Percentiles rank a stretch among this genome's conserved stretches.
These are phyloP conservation scores for Solanum infundibuliforme DNA, from an alignment of 257 asterid genomes.

Conservation along the genomic window DNA sequence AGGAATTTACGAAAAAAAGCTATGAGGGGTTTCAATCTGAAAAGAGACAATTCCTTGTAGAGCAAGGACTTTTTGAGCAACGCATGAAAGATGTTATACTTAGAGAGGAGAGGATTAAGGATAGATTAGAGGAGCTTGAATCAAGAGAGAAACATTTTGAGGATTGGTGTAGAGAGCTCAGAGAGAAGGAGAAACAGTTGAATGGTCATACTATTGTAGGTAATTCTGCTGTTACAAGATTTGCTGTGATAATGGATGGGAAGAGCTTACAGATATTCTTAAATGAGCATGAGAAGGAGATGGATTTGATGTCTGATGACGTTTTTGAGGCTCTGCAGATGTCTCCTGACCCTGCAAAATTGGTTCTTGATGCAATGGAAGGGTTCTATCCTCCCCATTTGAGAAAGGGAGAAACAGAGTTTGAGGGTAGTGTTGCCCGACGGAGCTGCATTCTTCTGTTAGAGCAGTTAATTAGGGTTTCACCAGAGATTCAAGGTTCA, in stretches of 20 bases:
- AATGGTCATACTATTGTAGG: background rate
- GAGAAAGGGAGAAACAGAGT: slow-evolving; percentile 11
- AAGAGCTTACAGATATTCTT: slow-evolving; percentile 30
- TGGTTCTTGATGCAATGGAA: slow-evolving; percentile 46
- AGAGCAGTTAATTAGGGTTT: slow-evolving; percentile 26
- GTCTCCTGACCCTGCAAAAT: slow-evolving; percentile 42
- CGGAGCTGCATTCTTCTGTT: slow-evolving; percentile 30
- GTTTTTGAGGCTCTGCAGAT: slow-evolving; percentile 28
- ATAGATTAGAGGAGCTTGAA: slow-evolving; percentile 13
- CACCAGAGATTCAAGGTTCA: slow-evolving; percentile 9
- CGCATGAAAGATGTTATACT: slow-evolving; percentile 12
- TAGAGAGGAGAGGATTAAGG: slow-evolving; percentile 16
- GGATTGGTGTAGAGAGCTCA: slow-evolving; percentile 7
- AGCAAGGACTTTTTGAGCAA: slow-evolving; percentile 22
- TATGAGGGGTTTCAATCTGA: slow-evolving; percentile 16
- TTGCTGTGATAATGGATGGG: slow-evolving; percentile 34
- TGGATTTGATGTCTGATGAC: slow-evolving; percentile 24
- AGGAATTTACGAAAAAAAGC: slow-evolving; percentile 7
- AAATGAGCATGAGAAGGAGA: slow-evolving; percentile 28
- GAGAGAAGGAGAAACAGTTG: slow-evolving; percentile 3
- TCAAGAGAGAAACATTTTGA: slow-evolving; percentile 5
- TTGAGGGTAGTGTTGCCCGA: slow-evolving; percentile 5
- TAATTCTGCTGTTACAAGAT: slow-evolving; percentile 6
- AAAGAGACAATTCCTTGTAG: slow-evolving; percentile 15
- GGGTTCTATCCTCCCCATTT: slow-evolving; percentile 24